phyloP scores from a whole-genome alignment of 768 basidiomycete species.

The Sporobolomyces roseus region DNA sequence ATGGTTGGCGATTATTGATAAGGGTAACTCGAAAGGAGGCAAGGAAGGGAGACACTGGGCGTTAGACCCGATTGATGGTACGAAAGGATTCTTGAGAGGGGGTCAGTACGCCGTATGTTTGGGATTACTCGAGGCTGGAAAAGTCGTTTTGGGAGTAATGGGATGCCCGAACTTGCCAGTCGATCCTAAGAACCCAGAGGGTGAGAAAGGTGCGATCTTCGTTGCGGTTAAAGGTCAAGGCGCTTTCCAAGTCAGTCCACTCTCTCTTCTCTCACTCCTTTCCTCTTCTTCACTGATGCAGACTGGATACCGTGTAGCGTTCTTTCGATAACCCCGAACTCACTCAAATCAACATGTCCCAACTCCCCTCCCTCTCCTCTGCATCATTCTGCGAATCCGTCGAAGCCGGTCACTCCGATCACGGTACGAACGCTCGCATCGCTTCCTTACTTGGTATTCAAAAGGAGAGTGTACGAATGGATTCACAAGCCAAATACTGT shows the following conservation, averaged over 20 bases:
- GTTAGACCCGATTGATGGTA: conserved; percentile 86
- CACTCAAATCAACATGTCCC: conserved; percentile 54
- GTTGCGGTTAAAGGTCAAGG: conserved; percentile 83
- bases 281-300: no score
- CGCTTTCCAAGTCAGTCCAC: conserved; percentile 60
- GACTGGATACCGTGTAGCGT: conserved; percentile 27
- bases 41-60: conserved; percentile 79
- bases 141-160: conserved; percentile 76
- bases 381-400: conserved; percentile 83
- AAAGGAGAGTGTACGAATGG: conserved; percentile 72
- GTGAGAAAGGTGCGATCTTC: conserved; percentile 73
- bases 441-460: conserved; percentile 65
- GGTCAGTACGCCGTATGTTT: conserved; percentile 92
- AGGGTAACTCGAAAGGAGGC: conserved; percentile 71
- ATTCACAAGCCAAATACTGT: conserved; percentile 93
- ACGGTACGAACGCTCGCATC: conserved; percentile 69
- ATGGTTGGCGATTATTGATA: conserved; percentile 74
- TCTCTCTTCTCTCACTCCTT: not conserved
- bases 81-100: conserved; percentile 85
- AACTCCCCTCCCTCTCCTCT: conserved; percentile 53
- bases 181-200: conserved; percentile 56
- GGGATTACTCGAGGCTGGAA: conserved; percentile 71
- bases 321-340: conserved; percentile 50
- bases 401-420: conserved; percentile 86
- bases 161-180: conserved; percentile 88